Evolutionary conservation across 2,329 filamentous ascomycete genomes (phyloP), one percentile per base, ranked within the genome.

Genomic region (Hymenoscyphus fraxineus): DNA sequence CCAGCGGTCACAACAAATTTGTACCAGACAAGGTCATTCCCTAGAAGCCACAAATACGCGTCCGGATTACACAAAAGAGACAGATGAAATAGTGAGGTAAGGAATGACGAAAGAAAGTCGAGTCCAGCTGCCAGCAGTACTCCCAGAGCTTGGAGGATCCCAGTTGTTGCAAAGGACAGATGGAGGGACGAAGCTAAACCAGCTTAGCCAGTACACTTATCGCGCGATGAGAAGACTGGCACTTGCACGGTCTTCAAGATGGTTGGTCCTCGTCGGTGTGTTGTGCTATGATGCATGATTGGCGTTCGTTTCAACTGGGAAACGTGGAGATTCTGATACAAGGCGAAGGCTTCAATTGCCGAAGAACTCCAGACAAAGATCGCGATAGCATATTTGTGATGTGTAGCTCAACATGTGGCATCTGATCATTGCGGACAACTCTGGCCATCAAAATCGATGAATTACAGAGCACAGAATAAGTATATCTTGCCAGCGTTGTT

Each of bases 11-110:
- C 22, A 27, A 32, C 39, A 44, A 44, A 60, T 51, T 27, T 60
- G 38, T 31, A 39, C 58, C 56, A 59, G 47, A 61, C 47, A 38
- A 63, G 58, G 19, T 54, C 31, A 63, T 39, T 47, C 39, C 40
- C 38, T 59, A 58, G 38, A 59, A 41, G 10, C 38, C 31, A 57
- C 55, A 2, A 44, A 19, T 27, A 44, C 12, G 22, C 41, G 10
- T 6, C 9, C 39, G 22, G 27, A 15, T 32, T 41, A 10, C 35
- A 47, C 56, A 15, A 10, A 60, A 41, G 60, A 41, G 41, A 58
- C 22, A 44, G 27, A 44, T 27, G 27, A 35, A 56, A 59, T 41
- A 40, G 32, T 31, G 27, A 57, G 39, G 58, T 38, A 60, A 41
- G 35, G 51, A 57, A 55, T 44, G 51, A 59, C 44, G 58, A 56